Evolutionary conservation across 2,329 filamentous ascomycete genomes (phyloP).

Genomic region (Ophiostoma australiae): DNA sequence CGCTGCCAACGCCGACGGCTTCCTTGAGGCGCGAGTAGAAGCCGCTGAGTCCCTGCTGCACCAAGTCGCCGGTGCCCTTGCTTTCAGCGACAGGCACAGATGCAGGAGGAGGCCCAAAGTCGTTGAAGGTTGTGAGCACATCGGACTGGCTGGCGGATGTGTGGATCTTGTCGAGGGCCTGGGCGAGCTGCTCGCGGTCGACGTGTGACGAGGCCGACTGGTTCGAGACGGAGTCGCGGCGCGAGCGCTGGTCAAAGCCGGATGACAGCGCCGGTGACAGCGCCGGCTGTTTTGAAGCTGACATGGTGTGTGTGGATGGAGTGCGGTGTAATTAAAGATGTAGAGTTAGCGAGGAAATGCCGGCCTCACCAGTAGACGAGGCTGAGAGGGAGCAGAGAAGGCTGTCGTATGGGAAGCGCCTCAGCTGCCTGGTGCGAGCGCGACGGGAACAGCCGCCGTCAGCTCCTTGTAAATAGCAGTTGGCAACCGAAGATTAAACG

Average conservation of each 20-base stretch:
- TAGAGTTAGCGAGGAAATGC: not conserved
- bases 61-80: slow-evolving; percentile 66
- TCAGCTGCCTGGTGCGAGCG: not conserved
- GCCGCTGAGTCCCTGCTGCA: slow-evolving; percentile 82
- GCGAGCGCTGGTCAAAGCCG: slow-evolving; percentile 33
- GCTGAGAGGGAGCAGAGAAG: not conserved
- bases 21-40: slow-evolving; percentile 81
- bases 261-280: slow-evolving; percentile 28
- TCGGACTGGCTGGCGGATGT: slow-evolving; percentile 80
- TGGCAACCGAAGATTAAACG: not conserved
- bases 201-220: slow-evolving; percentile 48
- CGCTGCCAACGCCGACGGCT: slow-evolving; percentile 66
- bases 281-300: slow-evolving; percentile 26
- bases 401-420: no score
- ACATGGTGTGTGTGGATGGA: slow-evolving; percentile 15
- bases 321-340: not conserved
- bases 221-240: slow-evolving; percentile 36
- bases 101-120: slow-evolving; percentile 67
- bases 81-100: slow-evolving; percentile 56
- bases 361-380: not conserved
- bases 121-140: slow-evolving; percentile 86
- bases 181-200: slow-evolving; percentile 69
- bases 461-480: not conserved
- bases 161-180: slow-evolving; percentile 82
- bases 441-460: no score